Percentiles rank a stretch among this genome's conserved stretches.
phyloP scores from a whole-genome alignment of 306 rosid species.

The Neltuma alba region DNA sequence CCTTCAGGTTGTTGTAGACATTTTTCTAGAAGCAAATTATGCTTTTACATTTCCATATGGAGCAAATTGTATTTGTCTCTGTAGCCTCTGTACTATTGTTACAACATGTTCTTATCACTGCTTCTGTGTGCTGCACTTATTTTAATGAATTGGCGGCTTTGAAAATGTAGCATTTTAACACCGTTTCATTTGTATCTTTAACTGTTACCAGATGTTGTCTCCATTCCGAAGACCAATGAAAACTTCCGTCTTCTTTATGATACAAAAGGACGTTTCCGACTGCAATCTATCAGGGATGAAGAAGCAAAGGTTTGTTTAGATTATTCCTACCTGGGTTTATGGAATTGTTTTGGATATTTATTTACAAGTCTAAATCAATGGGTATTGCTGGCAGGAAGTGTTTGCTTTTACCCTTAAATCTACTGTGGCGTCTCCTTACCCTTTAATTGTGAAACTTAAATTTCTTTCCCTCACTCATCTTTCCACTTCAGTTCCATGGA shows the following conservation, averaged over 20 bases:
- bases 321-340: background rate
- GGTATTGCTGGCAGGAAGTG: background rate
- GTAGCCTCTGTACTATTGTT: background rate
- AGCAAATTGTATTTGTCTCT: background rate
- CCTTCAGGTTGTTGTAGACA: background rate
- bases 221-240: constrained; percentile 71
- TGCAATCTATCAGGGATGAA: constrained; percentile 70
- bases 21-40: background rate
- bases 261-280: constrained; percentile 71
- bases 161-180: background rate
- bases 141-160: background rate
- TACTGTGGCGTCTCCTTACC: too few species aligned
- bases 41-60: background rate
- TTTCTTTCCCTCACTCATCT: background rate
- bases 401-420: background rate
- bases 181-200: background rate
- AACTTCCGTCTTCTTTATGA: constrained; percentile 74
- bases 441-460: too few species aligned
- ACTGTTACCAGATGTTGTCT: constrained; percentile 56
- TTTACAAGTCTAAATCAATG: too few species aligned
- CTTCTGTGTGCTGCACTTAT: background rate
- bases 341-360: background rate
- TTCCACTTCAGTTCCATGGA: background rate
- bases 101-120: background rate
- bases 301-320: constrained; percentile 64